Conservation (phyloP, 2,329 filamentous ascomycete genomes). For the Fusarium neocosmosporiellum region DNA sequence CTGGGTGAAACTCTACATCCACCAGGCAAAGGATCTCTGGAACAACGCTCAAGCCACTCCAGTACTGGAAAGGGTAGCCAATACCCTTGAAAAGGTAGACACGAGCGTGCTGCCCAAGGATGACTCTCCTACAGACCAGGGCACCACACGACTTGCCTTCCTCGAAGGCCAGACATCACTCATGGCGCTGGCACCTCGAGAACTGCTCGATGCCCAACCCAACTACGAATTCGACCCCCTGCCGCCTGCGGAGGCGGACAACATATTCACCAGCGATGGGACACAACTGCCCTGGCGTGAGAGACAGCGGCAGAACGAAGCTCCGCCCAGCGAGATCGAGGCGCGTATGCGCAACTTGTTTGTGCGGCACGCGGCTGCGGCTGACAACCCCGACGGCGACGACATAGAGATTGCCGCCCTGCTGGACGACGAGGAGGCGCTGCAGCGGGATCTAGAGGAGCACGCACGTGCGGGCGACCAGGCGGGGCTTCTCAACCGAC, state of each 20-base stretch:
- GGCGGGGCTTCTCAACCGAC: conserved; percentile 40
- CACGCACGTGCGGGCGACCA: conserved; percentile 39
- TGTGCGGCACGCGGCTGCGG: conserved; percentile 31
- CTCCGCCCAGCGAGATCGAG: conserved; percentile 35
- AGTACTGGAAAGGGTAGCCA: conserved; percentile 77
- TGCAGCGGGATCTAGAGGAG: conserved; percentile 47
- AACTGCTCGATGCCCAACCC: conserved; percentile 71
- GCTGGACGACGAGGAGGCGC: conserved; percentile 48
- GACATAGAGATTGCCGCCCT: conserved; percentile 43
- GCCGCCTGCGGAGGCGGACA: conserved; percentile 71
- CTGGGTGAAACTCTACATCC: conserved; percentile 79
- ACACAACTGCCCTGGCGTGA: conserved; percentile 33
- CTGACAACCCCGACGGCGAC: conserved; percentile 36
- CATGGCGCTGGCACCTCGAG: conserved; percentile 74
- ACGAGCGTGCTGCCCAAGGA: conserved; percentile 50
- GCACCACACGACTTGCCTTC: conserved; percentile 79
- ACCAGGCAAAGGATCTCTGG: conserved; percentile 85
- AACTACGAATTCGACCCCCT: conserved; percentile 86
- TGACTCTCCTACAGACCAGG: conserved; percentile 56
- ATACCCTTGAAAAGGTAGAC: conserved; percentile 61
- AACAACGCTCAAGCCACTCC: conserved; percentile 77
- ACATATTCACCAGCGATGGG: conserved; percentile 47
- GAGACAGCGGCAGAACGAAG: conserved; percentile 2
- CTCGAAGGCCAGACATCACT: conserved; percentile 80
- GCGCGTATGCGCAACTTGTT: conserved; percentile 46